Evolutionary conservation across 305 asterid species (phyloP).

Genomic region (Ilex paraguariensis): DNA sequence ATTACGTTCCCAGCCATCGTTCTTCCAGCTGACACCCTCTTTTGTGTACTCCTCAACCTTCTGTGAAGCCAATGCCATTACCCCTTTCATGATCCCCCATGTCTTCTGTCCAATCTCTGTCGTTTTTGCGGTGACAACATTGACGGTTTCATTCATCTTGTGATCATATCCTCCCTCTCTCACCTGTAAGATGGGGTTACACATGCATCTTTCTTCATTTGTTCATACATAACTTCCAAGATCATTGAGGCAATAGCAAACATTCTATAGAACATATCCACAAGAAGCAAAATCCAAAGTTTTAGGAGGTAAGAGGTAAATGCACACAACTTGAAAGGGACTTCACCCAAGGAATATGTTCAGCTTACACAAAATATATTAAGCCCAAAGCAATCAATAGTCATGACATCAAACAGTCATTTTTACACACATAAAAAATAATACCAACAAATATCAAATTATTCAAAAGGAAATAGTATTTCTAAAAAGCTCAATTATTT

Average conservation of each 20-base stretch:
- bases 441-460: too few species aligned
- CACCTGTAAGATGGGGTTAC: conserved; percentile 44
- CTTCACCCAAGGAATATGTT: too few species aligned
- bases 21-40: conserved; percentile 55
- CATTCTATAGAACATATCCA: too few species aligned
- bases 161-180: conserved; percentile 90
- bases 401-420: too few species aligned
- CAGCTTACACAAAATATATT: too few species aligned
- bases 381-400: too few species aligned
- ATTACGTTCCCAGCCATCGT: conserved; percentile 57
- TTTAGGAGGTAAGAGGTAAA: too few species aligned
- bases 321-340: too few species aligned
- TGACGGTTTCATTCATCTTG: conserved; percentile 90
- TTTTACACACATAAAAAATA: too few species aligned
- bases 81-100: conserved; percentile 96
- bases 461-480: too few species aligned
- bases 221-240: background rate
- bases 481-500: too few species aligned
- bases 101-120: conserved; percentile 89
- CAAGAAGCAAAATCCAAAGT: too few species aligned
- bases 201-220: conserved; percentile 1
- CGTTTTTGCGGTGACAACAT: conserved; percentile 77
- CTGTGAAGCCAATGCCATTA: conserved; percentile 93
- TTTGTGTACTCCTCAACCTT: conserved; percentile 88
- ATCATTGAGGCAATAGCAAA: background rate